Evolutionary conservation across 768 basidiomycete genomes (phyloP), one percentile per base, ranked within the genome.

Genomic region (Tylopilus rubrobrunneus): DNA sequence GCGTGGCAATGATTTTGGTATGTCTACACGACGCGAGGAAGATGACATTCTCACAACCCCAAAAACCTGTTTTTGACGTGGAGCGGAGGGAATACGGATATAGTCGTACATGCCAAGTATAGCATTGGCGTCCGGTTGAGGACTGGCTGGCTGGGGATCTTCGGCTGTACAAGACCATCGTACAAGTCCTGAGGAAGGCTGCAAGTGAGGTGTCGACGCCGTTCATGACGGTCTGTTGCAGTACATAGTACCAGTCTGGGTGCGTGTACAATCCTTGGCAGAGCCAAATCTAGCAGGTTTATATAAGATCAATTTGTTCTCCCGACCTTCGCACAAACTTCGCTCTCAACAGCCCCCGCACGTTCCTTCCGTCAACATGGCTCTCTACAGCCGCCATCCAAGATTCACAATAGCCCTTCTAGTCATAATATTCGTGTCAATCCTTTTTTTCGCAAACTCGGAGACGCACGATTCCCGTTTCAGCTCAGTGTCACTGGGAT

Each of bases 361-460:
- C 56, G 5, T 41, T 57, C 59, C 6, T 60, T 60, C 45, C 4
- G 27, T 44, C 54, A 48, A 39, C 46, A 70, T 67, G 64, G 31
- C 60, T 39, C 64, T 71, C 27, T 64, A 62, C 53, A 52, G 43
- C n/a, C 68, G 66, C 31, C 66, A 70, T 39, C 66, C 70, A 1
- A 59, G 70, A 23, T 68, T 69, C 55, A 68, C 61, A 14, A 64
- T 68, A n/a, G 48, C 59, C 23, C 56, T 70, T 27, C 49, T 69
- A 7, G 40, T 66, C 33, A 31, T 70, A 14, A 43, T 68, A 40
- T 64, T 69, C 46, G 27, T 69, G 8, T 60, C 61, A 9, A 25
- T 71, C 7, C 51, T 70, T 44, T 53, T 69, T 25, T 70, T 71
- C 28, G 58, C 56, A 28, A 64, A 62, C 46, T 63, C 63, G 11